Evolutionary conservation across 2,329 filamentous ascomycete species (phyloP).

Genomic region (Colletotrichum siamense): DNA sequence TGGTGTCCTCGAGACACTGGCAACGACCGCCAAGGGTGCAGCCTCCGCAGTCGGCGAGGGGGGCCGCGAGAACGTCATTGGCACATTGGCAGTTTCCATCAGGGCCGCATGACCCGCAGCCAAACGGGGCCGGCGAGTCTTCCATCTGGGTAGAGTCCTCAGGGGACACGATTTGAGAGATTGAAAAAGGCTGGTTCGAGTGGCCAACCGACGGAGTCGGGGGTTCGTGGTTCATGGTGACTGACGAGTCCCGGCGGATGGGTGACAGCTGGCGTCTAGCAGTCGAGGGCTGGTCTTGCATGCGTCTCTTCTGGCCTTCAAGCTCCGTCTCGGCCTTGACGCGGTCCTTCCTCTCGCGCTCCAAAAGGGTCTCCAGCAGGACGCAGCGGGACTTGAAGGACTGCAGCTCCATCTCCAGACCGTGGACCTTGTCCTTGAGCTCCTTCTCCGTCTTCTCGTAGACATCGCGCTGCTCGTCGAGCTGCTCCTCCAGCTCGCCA

Average conservation of each 20-base stretch:
- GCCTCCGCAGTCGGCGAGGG: constrained; percentile 66
- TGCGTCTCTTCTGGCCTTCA: constrained; percentile 29
- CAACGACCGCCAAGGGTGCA: constrained; percentile 69
- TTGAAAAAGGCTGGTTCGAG: constrained; percentile 53
- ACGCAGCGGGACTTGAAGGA: constrained; percentile 67
- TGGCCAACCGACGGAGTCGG: constrained; percentile 34
- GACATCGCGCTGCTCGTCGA: constrained; percentile 65
- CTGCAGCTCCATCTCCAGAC: constrained; percentile 70
- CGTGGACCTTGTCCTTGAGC: constrained; percentile 59
- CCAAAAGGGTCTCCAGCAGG: constrained; percentile 67
- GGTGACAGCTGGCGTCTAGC: constrained; percentile 29
- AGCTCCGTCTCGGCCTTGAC: constrained; percentile 47
- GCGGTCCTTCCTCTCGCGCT: constrained; percentile 59
- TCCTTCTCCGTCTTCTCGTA: constrained; percentile 64
- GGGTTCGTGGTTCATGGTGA: constrained; percentile 19
- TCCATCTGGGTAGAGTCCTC: constrained; percentile 47
- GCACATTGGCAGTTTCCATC: constrained; percentile 62
- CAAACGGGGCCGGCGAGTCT: constrained; percentile 39
- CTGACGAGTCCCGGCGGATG: constrained; percentile 5
- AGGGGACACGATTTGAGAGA: constrained; percentile 63
- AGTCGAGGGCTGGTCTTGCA: not conserved
- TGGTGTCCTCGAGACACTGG: constrained; percentile 67
- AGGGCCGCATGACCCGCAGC: constrained; percentile 63
- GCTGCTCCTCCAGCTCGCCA: constrained; percentile 73
- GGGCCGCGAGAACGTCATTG: constrained; percentile 61